A percentile compares a stretch with the other conserved stretches of the same genome.
Conservation (phyloP, 306 rosid species). For the Vicia villosa region DNA sequence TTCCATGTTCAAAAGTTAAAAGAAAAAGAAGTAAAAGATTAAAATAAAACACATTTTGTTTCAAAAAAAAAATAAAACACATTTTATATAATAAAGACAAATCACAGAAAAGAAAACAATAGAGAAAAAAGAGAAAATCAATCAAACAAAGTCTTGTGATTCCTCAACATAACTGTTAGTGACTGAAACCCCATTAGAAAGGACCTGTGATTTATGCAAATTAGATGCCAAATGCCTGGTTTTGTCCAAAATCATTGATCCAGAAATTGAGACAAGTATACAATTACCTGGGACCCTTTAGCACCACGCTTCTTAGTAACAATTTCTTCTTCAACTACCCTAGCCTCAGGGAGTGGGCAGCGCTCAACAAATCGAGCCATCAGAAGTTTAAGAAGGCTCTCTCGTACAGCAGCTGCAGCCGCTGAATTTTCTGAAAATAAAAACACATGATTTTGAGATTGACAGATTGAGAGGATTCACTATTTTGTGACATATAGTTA, state of each 20-base stretch:
- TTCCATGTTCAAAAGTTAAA: conserved; percentile 20
- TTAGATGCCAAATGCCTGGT: conserved; percentile 1
- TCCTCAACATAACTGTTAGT: conserved; percentile 18
- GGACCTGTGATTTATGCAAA: background rate
- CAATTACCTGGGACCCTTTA: conserved; percentile 72
- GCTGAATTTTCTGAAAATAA: conserved; percentile 52
- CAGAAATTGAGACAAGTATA: conserved; percentile 32
- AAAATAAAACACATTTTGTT: conserved; percentile 10
- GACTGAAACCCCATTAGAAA: conserved; percentile 13
- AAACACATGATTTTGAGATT: conserved; percentile 29
- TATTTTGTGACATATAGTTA: conserved; percentile 6
- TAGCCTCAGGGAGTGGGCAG: conserved; percentile 76
- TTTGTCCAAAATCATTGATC: conserved; percentile 6
- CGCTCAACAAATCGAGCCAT: conserved; percentile 62
- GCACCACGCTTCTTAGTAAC: conserved; percentile 63
- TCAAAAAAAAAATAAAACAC: conserved; percentile 1
- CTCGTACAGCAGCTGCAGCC: conserved; percentile 50
- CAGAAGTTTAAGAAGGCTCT: conserved; percentile 66
- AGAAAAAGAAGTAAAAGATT: conserved; percentile 1
- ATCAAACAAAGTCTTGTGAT: background rate
- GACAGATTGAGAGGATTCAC: conserved; percentile 17
- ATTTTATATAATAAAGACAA: background rate
- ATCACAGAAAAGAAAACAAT: background rate
- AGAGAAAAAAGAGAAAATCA: background rate
- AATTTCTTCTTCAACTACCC: conserved; percentile 43